These are phyloP conservation scores for Vanderwaltozyma verrucispora DNA, from an alignment of 805 yeast species.

Conservation along the genomic window DNA sequence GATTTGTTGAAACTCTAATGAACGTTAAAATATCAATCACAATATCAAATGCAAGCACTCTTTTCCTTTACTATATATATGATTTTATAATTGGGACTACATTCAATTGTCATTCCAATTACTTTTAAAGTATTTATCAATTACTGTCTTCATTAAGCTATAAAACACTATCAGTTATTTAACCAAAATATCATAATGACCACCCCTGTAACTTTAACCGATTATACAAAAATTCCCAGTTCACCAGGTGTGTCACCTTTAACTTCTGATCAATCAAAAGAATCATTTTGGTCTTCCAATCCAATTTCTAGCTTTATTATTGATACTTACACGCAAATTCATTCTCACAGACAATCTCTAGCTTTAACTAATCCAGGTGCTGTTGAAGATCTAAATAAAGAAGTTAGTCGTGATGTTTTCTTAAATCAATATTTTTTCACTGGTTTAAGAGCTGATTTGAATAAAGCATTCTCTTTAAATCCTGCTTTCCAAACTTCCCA, in stretches of 20 bases:
- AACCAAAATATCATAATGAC: slow-evolving; percentile 1
- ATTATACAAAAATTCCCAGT: slow-evolving; percentile 51
- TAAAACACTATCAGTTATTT: no score
- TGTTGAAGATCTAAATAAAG: slow-evolving; percentile 85
- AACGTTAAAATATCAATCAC: no score
- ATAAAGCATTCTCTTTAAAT: slow-evolving; percentile 79
- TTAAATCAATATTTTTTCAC: slow-evolving; percentile 83
- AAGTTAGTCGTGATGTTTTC: slow-evolving; percentile 89
- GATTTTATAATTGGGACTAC: no score
- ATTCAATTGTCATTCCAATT: no score
- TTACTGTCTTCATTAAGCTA: no score
- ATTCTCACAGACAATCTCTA: slow-evolving; percentile 70
- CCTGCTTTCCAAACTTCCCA: slow-evolving; percentile 97
- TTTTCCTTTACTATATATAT: no score
- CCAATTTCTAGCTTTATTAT: slow-evolving; percentile 73
- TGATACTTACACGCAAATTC: slow-evolving; percentile 60
- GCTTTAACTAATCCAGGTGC: slow-evolving; percentile 90
- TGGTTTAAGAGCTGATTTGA: slow-evolving; percentile 92
- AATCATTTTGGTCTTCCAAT: slow-evolving; percentile 62
- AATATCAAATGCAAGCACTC: no score
- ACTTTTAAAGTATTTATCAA: no score
- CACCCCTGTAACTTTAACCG: slow-evolving; percentile 44
- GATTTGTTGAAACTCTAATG: no score
- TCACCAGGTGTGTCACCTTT: slow-evolving; percentile 47
- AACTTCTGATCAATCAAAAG: slow-evolving; percentile 41